Evolutionary conservation across 441 rosid species (phyloP).

Genomic region (Cnidoscolus chayamansa): DNA sequence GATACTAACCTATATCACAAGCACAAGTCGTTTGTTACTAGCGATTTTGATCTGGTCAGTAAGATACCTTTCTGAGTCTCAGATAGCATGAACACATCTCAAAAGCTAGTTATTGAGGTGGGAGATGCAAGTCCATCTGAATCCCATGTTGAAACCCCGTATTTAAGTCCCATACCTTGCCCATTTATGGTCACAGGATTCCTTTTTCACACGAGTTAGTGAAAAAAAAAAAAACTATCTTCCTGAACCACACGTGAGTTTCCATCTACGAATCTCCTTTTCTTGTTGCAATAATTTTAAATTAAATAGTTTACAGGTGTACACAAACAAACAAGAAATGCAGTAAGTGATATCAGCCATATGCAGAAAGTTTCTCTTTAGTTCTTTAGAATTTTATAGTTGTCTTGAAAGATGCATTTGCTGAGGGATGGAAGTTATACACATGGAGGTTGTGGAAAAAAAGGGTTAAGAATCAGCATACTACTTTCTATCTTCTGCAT

Average conservation of each 20-base stretch:
- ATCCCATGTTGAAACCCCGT: too few relatives aligned
- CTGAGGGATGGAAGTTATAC: background rate
- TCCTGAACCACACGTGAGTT: background rate
- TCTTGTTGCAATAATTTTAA: background rate
- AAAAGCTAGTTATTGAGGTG: too few relatives aligned
- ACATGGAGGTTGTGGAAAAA: background rate
- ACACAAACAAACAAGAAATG: background rate
- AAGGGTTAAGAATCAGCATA: background rate
- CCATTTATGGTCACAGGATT: too few relatives aligned
- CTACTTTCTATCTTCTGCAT: constrained; percentile 11
- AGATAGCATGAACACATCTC: too few relatives aligned
- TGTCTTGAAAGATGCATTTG: background rate
- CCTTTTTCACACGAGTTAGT: too few relatives aligned
- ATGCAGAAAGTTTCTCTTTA: background rate
- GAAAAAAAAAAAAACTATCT: background rate
- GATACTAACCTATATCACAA: too few relatives aligned
- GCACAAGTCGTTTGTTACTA: too few relatives aligned
- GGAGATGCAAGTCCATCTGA: too few relatives aligned
- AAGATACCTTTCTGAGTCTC: too few relatives aligned
- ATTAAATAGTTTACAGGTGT: background rate
- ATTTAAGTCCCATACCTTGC: background rate
- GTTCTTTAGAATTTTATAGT: background rate
- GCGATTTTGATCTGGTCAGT: too few relatives aligned
- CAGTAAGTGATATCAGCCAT: too few relatives aligned
- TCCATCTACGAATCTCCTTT: background rate